These are phyloP conservation scores for Podila epicladia DNA, from an alignment of 192 early-diverging fungal genomes.

Conservation along the genomic window DNA sequence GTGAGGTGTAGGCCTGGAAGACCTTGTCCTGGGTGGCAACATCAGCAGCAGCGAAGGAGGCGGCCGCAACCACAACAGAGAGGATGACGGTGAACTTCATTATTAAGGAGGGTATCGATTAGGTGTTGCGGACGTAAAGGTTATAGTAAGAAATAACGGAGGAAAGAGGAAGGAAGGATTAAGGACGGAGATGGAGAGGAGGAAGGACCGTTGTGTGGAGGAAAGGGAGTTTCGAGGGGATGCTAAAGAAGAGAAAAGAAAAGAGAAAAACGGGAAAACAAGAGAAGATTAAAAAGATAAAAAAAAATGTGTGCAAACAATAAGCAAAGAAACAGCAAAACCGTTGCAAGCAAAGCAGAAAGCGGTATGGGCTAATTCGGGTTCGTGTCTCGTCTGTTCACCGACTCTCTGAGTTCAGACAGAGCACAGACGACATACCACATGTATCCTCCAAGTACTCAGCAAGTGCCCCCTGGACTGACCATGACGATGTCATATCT, in stretches of 20 bases:
- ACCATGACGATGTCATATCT: too few relatives aligned
- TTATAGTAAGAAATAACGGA: background rate
- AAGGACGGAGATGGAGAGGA: background rate
- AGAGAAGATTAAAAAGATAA: background rate
- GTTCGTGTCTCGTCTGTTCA: background rate
- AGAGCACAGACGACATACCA: too few relatives aligned
- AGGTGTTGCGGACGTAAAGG: background rate
- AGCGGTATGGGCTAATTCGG: background rate
- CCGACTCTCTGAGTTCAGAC: background rate
- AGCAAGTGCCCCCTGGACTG: too few relatives aligned
- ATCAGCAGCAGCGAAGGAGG: slow-evolving; percentile 25
- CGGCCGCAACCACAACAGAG: slow-evolving; percentile 31
- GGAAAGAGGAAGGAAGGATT: background rate
- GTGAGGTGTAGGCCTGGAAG: slow-evolving; percentile 9
- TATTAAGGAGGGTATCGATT: background rate
- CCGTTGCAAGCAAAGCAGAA: slow-evolving; percentile 2
- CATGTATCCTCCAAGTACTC: too few relatives aligned
- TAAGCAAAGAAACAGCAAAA: slow-evolving; percentile 12
- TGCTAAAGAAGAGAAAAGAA: background rate
- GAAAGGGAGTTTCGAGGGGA: background rate
- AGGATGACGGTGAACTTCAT: slow-evolving; percentile 49
- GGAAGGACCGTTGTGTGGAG: background rate
- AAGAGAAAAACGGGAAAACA: slow-evolving; percentile 2
- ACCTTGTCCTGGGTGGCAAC: slow-evolving; percentile 14
- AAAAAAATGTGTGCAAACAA: slow-evolving; percentile 1